Evolutionary conservation across 192 early-diverging fungal species (phyloP), one percentile per base, ranked within the genome.

Genomic region (Backusella luteola): DNA sequence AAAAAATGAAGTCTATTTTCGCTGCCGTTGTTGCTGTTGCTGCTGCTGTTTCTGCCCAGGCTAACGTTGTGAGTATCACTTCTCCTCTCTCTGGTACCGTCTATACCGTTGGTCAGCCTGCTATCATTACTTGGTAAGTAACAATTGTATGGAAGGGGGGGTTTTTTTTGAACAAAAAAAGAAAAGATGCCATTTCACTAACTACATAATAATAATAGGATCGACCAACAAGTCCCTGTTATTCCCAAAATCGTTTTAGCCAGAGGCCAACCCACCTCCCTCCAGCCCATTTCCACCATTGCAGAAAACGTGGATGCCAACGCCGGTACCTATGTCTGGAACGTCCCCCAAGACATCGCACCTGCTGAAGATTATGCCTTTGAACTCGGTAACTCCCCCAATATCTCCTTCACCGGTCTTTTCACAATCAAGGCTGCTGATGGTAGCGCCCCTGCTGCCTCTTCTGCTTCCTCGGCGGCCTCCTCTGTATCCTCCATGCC

Each of bases 181-280:
- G 19, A 17, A 44, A 44, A 0, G 42, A n/a, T 69, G 9, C 36
- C 9, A 44, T 44, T 17, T 17, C 15, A 17, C 15, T 44, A 44
- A 44, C 42, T 32, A 3, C 32, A 0, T 32, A 32, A 1, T 17
- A 39, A 29, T 19, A 35, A 69, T 69, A 69, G 76, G 80, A 73
- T 77, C 17, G 70, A 74, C 19, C 73, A 67, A 35, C 53, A 44
- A 32, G 76, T 74, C 26, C 59, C 73, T 56, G 29, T 72, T 49
- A 69, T 79, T 53, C 35, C 73, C 72, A 79, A 83, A 39, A 79
- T 83, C 66, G 67, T 74, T 17, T 70, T 83, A 34, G 78, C 78
- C 21, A 49, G 67, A 36, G 81, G 81, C 44, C 6, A 26, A 26
- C 26, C 74, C 72, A 74, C 68, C 63, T 67, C 78, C 42, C 81